Percentiles rank a stretch among this genome's conserved stretches.
These are phyloP conservation scores for Ophiosphaerella narmari DNA, from an alignment of 2,329 filamentous ascomycete species.

Conservation along the genomic window DNA sequence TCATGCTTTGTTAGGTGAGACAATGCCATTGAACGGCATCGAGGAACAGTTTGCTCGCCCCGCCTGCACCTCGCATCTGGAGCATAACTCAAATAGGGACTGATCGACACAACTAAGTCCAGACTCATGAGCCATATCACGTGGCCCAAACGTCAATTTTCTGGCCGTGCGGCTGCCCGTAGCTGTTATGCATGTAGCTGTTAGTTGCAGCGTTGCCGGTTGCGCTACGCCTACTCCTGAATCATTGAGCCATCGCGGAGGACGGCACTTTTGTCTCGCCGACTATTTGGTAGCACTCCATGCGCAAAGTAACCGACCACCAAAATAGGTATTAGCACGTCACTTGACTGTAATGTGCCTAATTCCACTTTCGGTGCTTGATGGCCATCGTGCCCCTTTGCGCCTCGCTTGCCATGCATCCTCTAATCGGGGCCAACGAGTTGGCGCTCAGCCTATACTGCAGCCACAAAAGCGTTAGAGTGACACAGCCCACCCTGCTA, in stretches of 20 bases:
- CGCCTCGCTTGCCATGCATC: slow-evolving; percentile 2
- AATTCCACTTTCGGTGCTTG: neutral
- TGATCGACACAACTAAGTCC: slow-evolving; percentile 15
- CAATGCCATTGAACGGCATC: too few species aligned
- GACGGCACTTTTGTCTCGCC: slow-evolving; percentile 32
- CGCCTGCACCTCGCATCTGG: slow-evolving; percentile 8
- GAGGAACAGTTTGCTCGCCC: neutral
- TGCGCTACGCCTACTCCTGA: slow-evolving; percentile 4
- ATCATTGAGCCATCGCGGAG: slow-evolving; percentile 19
- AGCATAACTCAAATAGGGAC: slow-evolving; percentile 18
- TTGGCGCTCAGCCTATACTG: slow-evolving; percentile 11
- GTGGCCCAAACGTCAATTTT: slow-evolving; percentile 9
- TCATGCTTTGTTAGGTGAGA: slow-evolving; percentile 6
- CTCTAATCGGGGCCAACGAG: neutral
- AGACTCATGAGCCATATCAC: slow-evolving; percentile 3
- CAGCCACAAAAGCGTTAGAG: slow-evolving; percentile 25
- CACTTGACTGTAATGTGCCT: slow-evolving; percentile 4
- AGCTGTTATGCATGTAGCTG: neutral
- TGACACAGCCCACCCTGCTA: slow-evolving; percentile 19
- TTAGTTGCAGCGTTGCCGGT: too few species aligned
- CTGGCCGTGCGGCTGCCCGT: slow-evolving; percentile 19
- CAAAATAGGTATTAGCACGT: slow-evolving; percentile 7
- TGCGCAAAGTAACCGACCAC: slow-evolving; percentile 11
- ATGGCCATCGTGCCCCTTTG: slow-evolving; percentile 5
- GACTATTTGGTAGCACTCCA: slow-evolving; percentile 16